Evolutionary conservation across 768 basidiomycete species (phyloP), one percentile per base, ranked within the genome.

Genomic region (Pleurotus djamor): DNA sequence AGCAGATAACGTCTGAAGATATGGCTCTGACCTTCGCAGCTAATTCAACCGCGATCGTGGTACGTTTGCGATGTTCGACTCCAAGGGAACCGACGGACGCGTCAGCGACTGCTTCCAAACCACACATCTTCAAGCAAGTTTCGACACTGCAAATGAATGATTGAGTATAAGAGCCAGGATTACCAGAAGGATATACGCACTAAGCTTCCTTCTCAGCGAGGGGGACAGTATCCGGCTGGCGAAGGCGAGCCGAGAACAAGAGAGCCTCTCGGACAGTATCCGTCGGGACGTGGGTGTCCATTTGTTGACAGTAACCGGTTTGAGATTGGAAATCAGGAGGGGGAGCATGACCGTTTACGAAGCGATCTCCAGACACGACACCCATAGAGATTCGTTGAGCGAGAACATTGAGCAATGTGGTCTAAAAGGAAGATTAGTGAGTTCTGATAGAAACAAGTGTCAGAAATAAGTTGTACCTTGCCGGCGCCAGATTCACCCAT

Each of bases 21-120:
- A 32, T 16, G 9, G 9, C 14, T 13, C 82, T 75, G 68, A 93
- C 85, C 72, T 93, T 94, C 4, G 92, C 91, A 49, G 92, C 92
- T 9, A 96, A 77, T 68, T 94, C 92, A 37, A 94, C 92, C 28
- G 83, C 93, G 60, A 95, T 95, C 0, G 92, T 95, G 0, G 91
- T 86, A 6, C 92, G 81, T 73, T 94, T 96, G 51, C 84, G 80
- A 61, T 88, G 83, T 63, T 93, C 90, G 17, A 89, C 82, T 3
- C 84, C 82, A 2, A 90, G 74, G 43, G 83, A 80, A 21, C 85
- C 87, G 8, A 92, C 85, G 65, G 88, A 76, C 3, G 87, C 89
- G 57, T 92, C 87, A 6, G 78, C 87, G 49, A 83, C 78, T 7
- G 79, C 82, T 56, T 85, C 82, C 55, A 92, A 69, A 47, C 89